Conservation (phyloP, 257 asterid genomes). For the Solanum paucissectum region DNA sequence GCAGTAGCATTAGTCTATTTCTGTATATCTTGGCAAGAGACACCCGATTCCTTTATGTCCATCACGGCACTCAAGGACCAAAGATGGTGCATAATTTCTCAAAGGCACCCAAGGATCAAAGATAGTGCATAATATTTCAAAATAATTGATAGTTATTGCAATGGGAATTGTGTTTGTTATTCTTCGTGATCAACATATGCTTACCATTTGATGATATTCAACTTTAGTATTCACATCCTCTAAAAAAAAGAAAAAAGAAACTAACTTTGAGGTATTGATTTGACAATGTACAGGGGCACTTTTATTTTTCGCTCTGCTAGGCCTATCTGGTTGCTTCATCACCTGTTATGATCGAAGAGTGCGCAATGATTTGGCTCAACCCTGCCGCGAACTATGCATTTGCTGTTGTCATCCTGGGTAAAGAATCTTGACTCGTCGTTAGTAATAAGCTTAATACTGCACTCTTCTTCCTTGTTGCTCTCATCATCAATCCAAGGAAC, state of each 20-base stretch:
- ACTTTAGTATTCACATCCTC: neutral
- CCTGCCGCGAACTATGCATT: slow-evolving; percentile 89
- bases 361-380: slow-evolving; percentile 94
- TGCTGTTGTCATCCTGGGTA: slow-evolving; percentile 99
- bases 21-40: neutral
- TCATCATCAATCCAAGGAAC: neutral
- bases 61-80: neutral
- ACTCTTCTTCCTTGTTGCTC: neutral
- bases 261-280: neutral
- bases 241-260: neutral
- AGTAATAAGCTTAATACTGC: neutral
- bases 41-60: neutral
- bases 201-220: neutral
- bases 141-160: neutral
- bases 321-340: slow-evolving; percentile 88
- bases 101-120: neutral
- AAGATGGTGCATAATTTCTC: neutral
- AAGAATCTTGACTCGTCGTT: neutral
- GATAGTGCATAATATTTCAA: neutral
- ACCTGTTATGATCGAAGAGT: slow-evolving; percentile 97
- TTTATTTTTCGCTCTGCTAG: slow-evolving; percentile 79
- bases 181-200: neutral
- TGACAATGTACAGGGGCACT: slow-evolving; percentile 59
- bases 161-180: neutral
- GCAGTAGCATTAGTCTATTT: neutral